Evolutionary conservation across 257 asterid species (phyloP).

Genomic region (Leonotis leonurus): DNA sequence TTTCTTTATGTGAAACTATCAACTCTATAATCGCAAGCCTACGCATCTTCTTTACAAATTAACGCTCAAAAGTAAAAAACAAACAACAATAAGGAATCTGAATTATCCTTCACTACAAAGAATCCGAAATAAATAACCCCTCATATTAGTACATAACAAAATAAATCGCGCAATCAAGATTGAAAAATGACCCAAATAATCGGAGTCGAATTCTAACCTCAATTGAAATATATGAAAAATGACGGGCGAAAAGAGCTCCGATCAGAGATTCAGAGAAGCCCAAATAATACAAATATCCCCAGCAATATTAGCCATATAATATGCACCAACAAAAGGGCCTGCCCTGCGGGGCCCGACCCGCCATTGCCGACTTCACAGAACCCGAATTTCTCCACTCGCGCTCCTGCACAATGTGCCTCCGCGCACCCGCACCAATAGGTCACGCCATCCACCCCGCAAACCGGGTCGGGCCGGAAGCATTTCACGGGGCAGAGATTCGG

Average conservation of each 20-base stretch:
- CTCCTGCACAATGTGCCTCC: constrained; percentile 84
- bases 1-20: too few relatives aligned
- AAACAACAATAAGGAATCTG: too few relatives aligned
- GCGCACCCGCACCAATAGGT: constrained; percentile 99
- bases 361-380: constrained; percentile 75
- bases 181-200: too few relatives aligned
- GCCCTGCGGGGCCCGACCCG: constrained; percentile 76
- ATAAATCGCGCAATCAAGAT: too few relatives aligned
- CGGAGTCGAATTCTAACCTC: constrained; percentile 17
- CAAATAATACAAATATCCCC: constrained; percentile 68
- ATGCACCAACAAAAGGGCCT: constrained; percentile 82
- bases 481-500: constrained; percentile 59
- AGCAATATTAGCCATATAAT: constrained; percentile 81
- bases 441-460: constrained; percentile 76
- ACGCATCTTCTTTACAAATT: too few relatives aligned
- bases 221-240: constrained; percentile 9
- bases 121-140: too few relatives aligned
- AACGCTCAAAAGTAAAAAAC: too few relatives aligned
- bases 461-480: constrained; percentile 92
- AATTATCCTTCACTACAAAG: too few relatives aligned
- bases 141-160: too few relatives aligned
- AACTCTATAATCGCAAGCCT: too few relatives aligned
- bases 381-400: constrained; percentile 60
- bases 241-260: too few relatives aligned
- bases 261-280: constrained; percentile 69